Percentiles rank a stretch among this genome's conserved stretches.
These are phyloP conservation scores for Annulohypoxylon moriforme DNA, from an alignment of 495 filamentous ascomycete species.

Conservation along the genomic window DNA sequence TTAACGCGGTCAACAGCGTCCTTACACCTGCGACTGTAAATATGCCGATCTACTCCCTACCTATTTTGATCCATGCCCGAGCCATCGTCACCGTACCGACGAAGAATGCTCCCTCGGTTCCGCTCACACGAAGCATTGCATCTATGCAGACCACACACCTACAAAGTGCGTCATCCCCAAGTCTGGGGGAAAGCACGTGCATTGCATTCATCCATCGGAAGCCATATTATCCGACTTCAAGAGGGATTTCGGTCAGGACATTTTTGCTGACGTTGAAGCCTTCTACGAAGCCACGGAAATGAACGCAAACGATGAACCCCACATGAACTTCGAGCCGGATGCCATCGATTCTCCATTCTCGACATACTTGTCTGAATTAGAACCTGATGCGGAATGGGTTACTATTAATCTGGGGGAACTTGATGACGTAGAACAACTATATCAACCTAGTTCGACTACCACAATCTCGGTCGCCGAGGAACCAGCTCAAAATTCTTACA, in stretches of 20 bases:
- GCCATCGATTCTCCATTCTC: not conserved
- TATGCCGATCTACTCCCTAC: constrained; percentile 31
- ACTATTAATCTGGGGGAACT: no score
- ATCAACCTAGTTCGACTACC: not conserved
- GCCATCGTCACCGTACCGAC: constrained; percentile 35
- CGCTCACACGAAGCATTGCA: constrained; percentile 35
- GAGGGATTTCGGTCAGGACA: not conserved
- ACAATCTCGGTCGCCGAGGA: not conserved
- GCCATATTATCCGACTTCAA: not conserved
- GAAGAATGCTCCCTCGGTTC: constrained; percentile 38
- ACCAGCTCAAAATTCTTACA: not conserved
- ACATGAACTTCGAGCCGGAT: not conserved
- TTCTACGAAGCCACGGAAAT: not conserved
- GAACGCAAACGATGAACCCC: not conserved
- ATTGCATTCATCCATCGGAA: constrained; percentile 20
- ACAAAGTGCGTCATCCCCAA: constrained; percentile 27
- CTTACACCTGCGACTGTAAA: constrained; percentile 35
- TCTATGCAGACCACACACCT: constrained; percentile 36
- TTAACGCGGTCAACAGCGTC: constrained; percentile 13
- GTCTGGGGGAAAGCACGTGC: constrained; percentile 26
- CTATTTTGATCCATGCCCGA: constrained; percentile 23
- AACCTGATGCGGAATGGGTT: not conserved
- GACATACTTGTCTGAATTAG: not conserved
- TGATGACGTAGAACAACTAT: not conserved
- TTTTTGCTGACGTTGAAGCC: not conserved